phyloP scores from a whole-genome alignment of 2,329 filamentous ascomycete genomes.

The Aureobasidium mangrovei region DNA sequence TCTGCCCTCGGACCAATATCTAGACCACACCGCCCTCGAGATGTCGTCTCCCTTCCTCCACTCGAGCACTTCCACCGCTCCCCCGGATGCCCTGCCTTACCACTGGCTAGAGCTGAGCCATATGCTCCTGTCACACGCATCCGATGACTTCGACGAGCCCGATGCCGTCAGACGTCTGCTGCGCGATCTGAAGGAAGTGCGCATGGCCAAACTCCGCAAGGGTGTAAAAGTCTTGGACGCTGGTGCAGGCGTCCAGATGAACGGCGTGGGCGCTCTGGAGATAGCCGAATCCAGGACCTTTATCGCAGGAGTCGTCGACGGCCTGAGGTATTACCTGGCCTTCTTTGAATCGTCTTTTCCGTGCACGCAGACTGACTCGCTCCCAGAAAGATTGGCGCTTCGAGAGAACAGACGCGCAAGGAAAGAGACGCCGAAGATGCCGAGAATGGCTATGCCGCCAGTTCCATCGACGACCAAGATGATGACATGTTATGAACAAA shows the following conservation, averaged over 20 bases:
- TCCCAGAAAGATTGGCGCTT: conserved; percentile 65
- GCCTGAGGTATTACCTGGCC: conserved; percentile 48
- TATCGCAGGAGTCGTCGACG: conserved; percentile 77
- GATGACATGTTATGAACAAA: conserved; percentile 43
- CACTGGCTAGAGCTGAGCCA: conserved; percentile 93
- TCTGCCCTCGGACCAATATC: conserved; percentile 19
- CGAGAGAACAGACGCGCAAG: conserved; percentile 64
- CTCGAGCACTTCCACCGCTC: conserved; percentile 57
- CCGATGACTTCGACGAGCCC: conserved; percentile 69
- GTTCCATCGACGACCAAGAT: conserved; percentile 38
- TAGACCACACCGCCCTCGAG: conserved; percentile 17
- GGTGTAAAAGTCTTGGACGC: conserved; percentile 64
- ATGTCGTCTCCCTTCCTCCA: conserved; percentile 63
- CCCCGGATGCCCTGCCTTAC: conserved; percentile 68
- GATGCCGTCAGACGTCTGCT: conserved; percentile 67
- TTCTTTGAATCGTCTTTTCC: conserved; percentile 3
- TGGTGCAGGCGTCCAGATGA: conserved; percentile 62
- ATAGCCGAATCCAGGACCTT: conserved; percentile 79
- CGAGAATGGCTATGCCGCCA: conserved; percentile 44
- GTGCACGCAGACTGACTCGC: not conserved
- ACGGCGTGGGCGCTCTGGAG: conserved; percentile 88
- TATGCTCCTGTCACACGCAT: conserved; percentile 73
- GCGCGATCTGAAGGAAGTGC: conserved; percentile 74
- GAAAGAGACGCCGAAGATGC: conserved; percentile 67
- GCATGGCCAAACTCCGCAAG: conserved; percentile 78